phyloP scores from a whole-genome alignment of 495 filamentous ascomycete species.

The Daldinia caldariorum region DNA sequence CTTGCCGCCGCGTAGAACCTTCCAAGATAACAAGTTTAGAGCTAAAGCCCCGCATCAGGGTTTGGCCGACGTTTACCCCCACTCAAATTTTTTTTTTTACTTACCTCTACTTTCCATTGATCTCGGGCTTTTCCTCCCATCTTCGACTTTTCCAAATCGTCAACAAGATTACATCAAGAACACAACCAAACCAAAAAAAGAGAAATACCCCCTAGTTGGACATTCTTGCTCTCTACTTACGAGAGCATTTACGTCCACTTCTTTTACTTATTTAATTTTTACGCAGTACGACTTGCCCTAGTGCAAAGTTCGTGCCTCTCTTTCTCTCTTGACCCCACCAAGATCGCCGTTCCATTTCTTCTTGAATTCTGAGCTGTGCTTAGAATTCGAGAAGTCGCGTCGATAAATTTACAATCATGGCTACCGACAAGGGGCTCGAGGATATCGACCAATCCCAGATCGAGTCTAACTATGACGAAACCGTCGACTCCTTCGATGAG shows the following conservation, averaged over 20 bases:
- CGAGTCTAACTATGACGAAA: constrained; percentile 99
- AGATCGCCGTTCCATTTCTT: constrained; percentile 49
- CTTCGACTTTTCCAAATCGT: constrained; percentile 44
- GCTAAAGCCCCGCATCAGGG: constrained; percentile 38
- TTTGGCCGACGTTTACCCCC: constrained; percentile 49
- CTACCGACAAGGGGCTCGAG: constrained; percentile 94
- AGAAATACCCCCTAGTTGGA: constrained; percentile 43
- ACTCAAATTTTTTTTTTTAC: constrained; percentile 49
- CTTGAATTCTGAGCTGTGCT: constrained; percentile 70
- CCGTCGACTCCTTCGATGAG: constrained; percentile 97
- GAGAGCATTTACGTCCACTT: constrained; percentile 55
- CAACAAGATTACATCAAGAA: constrained; percentile 44
- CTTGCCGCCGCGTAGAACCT: constrained; percentile 18
- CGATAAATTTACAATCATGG: constrained; percentile 80
- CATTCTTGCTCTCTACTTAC: constrained; percentile 58
- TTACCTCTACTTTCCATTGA: constrained; percentile 30
- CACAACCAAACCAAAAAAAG: constrained; percentile 42
- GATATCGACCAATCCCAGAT: constrained; percentile 91
- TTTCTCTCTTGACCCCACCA: constrained; percentile 58
- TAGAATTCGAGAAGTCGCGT: constrained; percentile 72
- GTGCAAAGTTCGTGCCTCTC: constrained; percentile 53
- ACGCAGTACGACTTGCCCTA: constrained; percentile 52
- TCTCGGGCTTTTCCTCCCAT: constrained; percentile 48
- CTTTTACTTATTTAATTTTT: constrained; percentile 52
- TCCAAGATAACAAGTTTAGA: constrained; percentile 18